Evolutionary conservation across 495 filamentous ascomycete species (phyloP).

Genomic region (Penicillium cosmopolitanum): DNA sequence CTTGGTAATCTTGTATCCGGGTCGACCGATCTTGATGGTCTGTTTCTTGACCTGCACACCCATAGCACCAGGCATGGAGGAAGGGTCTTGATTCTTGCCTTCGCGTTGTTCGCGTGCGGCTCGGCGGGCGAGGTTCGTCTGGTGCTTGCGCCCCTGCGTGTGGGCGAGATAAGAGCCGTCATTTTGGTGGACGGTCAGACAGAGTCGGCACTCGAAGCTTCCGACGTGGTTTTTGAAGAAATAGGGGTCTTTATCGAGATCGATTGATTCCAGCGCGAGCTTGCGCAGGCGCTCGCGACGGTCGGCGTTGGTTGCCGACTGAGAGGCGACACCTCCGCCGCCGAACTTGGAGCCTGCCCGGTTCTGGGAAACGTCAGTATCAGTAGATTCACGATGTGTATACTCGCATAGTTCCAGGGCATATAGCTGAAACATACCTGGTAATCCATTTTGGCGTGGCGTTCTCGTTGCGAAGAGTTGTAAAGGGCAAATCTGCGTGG

Average conservation of each 20-base stretch:
- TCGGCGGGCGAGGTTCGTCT: conserved; percentile 96
- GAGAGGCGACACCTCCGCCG: conserved; percentile 93
- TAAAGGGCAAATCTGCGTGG: conserved; percentile 23
- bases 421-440: conserved; percentile 45
- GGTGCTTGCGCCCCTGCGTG: conserved; percentile 98
- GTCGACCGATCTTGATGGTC: conserved; percentile 94
- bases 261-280: conserved; percentile 97
- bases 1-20: conserved; percentile 98
- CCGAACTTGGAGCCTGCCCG: conserved; percentile 98
- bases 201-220: conserved; percentile 96
- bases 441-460: conserved; percentile 56
- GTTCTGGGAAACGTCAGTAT: conserved; percentile 61
- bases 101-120: conserved; percentile 94
- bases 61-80: conserved; percentile 67
- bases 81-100: conserved; percentile 73
- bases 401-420: background rate
- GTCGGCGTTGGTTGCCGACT: conserved; percentile 93
- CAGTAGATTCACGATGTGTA: background rate
- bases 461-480: conserved; percentile 15
- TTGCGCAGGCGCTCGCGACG: conserved; percentile 95
- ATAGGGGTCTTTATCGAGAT: conserved; percentile 99
- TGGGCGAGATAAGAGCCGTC: conserved; percentile 99
- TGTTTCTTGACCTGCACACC: conserved; percentile 86
- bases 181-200: conserved; percentile 99
- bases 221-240: conserved; percentile 99